Conservation (phyloP, 139 green algal genomes). For the Asterochloris erici region DNA sequence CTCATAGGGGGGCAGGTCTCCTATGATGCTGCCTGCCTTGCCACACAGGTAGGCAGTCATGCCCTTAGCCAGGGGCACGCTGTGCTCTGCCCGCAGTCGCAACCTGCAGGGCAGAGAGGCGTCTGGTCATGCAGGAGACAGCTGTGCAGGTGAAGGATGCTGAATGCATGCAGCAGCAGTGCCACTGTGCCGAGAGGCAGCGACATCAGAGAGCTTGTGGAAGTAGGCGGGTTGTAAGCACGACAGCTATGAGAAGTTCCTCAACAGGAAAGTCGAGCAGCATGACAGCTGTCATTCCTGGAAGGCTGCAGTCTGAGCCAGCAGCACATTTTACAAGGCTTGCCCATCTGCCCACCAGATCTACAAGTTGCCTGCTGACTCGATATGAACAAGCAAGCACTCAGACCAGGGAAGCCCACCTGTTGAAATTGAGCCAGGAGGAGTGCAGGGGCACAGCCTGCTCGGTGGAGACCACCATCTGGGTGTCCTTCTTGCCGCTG, state of each 20-base stretch:
- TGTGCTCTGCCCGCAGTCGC: conserved; percentile 50
- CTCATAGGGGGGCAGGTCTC: conserved; percentile 95
- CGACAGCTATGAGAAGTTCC: too few relatives aligned
- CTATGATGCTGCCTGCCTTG: conserved; percentile 64
- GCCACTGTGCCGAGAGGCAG: too few relatives aligned
- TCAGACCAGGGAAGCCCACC: conserved; percentile 3
- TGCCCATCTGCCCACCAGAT: too few relatives aligned
- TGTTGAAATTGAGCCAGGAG: conserved; percentile 84
- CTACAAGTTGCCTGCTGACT: too few relatives aligned
- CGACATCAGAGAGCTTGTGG: too few relatives aligned
- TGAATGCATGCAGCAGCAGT: too few relatives aligned
- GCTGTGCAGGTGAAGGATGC: not conserved
- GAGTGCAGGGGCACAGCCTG: conserved; percentile 67
- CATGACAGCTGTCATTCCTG: too few relatives aligned
- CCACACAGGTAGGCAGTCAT: conserved; percentile 15
- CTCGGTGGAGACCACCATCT: conserved; percentile 63
- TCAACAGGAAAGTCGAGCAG: too few relatives aligned
- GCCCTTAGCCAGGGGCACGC: conserved; percentile 39
- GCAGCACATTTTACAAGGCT: too few relatives aligned
- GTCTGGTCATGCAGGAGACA: conserved; percentile 34
- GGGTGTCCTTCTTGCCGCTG: conserved; percentile 41
- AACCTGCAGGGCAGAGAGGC: conserved; percentile 15
- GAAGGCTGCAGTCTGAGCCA: too few relatives aligned
- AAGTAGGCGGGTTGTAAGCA: too few relatives aligned
- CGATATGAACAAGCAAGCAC: too few relatives aligned